Conservation (phyloP, 2,329 filamentous ascomycete genomes). For the Drechmeria coniospora region DNA sequence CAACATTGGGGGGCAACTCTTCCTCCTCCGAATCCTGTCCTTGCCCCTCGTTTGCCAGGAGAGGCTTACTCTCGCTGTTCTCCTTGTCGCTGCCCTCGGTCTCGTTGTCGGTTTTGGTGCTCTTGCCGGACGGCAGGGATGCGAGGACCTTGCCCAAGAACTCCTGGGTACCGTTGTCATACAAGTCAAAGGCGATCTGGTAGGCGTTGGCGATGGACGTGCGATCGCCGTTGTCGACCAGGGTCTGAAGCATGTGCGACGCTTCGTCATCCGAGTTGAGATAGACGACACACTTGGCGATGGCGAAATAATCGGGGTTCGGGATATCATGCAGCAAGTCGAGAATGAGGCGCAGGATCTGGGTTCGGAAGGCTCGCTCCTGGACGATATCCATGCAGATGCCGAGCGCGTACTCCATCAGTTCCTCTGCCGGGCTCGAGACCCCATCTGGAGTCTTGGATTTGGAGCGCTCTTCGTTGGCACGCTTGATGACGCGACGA, state of each 20-base stretch:
- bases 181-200: slow-evolving; percentile 94
- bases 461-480: slow-evolving; percentile 60
- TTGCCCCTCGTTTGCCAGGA: slow-evolving; percentile 34
- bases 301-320: slow-evolving; percentile 91
- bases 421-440: slow-evolving; percentile 59
- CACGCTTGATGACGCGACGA: slow-evolving; percentile 71
- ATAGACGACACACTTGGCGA: slow-evolving; percentile 94
- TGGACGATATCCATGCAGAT: slow-evolving; percentile 98
- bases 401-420: slow-evolving; percentile 91
- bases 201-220: slow-evolving; percentile 77
- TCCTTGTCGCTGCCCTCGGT: slow-evolving; percentile 28
- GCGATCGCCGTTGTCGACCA: slow-evolving; percentile 66
- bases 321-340: slow-evolving; percentile 88
- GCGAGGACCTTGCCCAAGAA: slow-evolving; percentile 83
- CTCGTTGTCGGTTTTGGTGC: slow-evolving; percentile 24
- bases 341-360: slow-evolving; percentile 85
- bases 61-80: slow-evolving; percentile 27
- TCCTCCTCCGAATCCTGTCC: slow-evolving; percentile 40
- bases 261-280: slow-evolving; percentile 85
- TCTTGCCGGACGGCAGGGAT: slow-evolving; percentile 48
- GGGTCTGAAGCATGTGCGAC: slow-evolving; percentile 65
- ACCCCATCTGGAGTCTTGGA: slow-evolving; percentile 32
- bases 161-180: slow-evolving; percentile 96
- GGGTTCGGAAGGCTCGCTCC: slow-evolving; percentile 66
- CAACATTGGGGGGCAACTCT: slow-evolving; percentile 33